phyloP scores from a whole-genome alignment of 1,284 basidiomycete genomes.

The Neonothopanus nambi region DNA sequence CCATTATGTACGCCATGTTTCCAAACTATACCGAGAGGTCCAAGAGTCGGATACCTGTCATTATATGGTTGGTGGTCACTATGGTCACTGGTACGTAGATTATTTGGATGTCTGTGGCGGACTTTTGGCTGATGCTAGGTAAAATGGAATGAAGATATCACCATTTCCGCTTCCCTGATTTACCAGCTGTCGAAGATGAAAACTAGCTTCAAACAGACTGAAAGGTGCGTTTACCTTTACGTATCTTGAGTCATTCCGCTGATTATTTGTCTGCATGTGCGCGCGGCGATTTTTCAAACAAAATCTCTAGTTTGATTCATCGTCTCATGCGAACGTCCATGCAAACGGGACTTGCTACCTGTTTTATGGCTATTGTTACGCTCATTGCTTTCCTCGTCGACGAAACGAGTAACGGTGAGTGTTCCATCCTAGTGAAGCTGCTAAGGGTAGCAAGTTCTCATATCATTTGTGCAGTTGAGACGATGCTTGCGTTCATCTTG shows the following conservation, averaged over 20 bases:
- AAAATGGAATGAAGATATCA: neutral
- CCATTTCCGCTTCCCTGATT: neutral
- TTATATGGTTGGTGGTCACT: neutral
- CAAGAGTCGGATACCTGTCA: neutral
- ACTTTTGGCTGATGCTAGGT: neutral
- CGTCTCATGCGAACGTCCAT: neutral
- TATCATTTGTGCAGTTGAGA: constrained; percentile 4
- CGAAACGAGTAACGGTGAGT: neutral
- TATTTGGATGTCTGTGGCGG: too few relatives aligned
- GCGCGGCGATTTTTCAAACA: too few relatives aligned
- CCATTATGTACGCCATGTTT: neutral
- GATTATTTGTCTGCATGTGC: too few relatives aligned
- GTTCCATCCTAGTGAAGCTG: too few relatives aligned
- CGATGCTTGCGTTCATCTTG: constrained; percentile 4
- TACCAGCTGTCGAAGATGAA: neutral
- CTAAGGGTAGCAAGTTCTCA: too few relatives aligned
- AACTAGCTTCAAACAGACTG: neutral
- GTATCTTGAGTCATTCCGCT: too few relatives aligned
- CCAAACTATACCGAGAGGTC: neutral
- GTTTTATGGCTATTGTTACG: neutral
- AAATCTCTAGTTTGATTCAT: neutral
- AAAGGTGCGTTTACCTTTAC: neutral
- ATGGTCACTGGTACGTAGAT: neutral
- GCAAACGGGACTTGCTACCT: neutral
- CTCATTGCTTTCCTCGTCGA: neutral